phyloP scores from a whole-genome alignment of 2,329 filamentous ascomycete genomes.

The Pseudopithomyces chartarum region DNA sequence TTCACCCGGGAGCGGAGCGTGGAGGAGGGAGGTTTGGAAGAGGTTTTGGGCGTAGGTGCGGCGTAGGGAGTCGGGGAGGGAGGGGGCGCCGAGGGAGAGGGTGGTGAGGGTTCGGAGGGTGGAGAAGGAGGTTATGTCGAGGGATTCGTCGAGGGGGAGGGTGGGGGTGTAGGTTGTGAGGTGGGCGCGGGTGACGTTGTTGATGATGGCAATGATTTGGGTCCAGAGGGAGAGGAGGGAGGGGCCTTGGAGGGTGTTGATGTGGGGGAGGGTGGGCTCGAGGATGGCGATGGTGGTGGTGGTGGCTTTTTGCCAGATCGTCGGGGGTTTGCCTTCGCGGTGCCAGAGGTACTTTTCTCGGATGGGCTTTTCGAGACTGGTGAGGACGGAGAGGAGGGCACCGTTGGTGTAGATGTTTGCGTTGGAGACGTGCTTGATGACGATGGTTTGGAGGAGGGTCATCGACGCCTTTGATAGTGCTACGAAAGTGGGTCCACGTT shows the following conservation, averaged over 20 bases:
- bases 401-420: constrained; percentile 72
- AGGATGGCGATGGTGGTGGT: constrained; percentile 71
- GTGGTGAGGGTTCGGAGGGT: constrained; percentile 74
- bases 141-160: constrained; percentile 68
- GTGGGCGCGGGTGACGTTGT: constrained; percentile 45
- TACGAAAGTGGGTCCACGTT: constrained; percentile 75
- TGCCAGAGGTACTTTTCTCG: constrained; percentile 79
- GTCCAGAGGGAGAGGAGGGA: constrained; percentile 65
- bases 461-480: constrained; percentile 87
- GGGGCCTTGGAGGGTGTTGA: constrained; percentile 44
- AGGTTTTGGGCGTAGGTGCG: constrained; percentile 74
- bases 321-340: constrained; percentile 69
- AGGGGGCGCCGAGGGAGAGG: constrained; percentile 69
- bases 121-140: constrained; percentile 78
- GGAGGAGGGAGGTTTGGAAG: constrained; percentile 82
- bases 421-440: constrained; percentile 64
- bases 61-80: constrained; percentile 70
- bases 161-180: constrained; percentile 42
- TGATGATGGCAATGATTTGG: constrained; percentile 45
- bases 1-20: constrained; percentile 68
- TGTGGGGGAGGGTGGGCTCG: constrained; percentile 63
- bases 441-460: constrained; percentile 66
- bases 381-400: constrained; percentile 68
- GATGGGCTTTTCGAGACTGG: constrained; percentile 72
- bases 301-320: constrained; percentile 82